Conservation (phyloP, 2,329 filamentous ascomycete species). For the Cladobotryum mycophilum region DNA sequence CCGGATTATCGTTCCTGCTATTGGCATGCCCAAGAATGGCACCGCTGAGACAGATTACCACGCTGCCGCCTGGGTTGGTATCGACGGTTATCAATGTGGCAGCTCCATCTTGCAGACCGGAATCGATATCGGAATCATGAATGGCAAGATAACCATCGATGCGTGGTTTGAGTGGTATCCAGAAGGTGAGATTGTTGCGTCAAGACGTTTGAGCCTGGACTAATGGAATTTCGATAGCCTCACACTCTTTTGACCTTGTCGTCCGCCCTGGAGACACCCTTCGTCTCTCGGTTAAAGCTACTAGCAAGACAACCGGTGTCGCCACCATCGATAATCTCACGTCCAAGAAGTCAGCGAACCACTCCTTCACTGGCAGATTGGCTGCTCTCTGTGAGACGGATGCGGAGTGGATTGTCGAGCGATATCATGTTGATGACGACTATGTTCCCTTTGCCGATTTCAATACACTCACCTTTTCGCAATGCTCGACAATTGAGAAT, state of each 20-base stretch:
- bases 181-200: background rate
- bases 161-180: slow-evolving; percentile 9
- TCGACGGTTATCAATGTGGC: slow-evolving; percentile 35
- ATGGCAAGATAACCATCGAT: slow-evolving; percentile 2
- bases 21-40: background rate
- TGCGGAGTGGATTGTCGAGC: slow-evolving; percentile 2
- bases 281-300: slow-evolving; percentile 1
- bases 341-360: slow-evolving; percentile 1
- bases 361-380: background rate
- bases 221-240: too few species aligned
- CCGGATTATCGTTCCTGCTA: slow-evolving; percentile 1
- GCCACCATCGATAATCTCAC: slow-evolving; percentile 6
- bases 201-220: too few species aligned
- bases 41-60: background rate
- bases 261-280: slow-evolving; percentile 1
- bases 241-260: background rate
- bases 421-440: background rate
- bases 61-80: slow-evolving; percentile 35
- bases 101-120: slow-evolving; percentile 34
- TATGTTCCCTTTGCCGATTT: slow-evolving; percentile 3
- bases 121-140: slow-evolving; percentile 18
- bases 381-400: slow-evolving; percentile 3
- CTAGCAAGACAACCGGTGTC: background rate
- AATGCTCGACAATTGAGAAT: too few species aligned
- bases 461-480: slow-evolving; percentile 1